Evolutionary conservation across 441 rosid species (phyloP), one percentile per base, ranked within the genome.

Genomic region (Aquilaria agallochum): DNA sequence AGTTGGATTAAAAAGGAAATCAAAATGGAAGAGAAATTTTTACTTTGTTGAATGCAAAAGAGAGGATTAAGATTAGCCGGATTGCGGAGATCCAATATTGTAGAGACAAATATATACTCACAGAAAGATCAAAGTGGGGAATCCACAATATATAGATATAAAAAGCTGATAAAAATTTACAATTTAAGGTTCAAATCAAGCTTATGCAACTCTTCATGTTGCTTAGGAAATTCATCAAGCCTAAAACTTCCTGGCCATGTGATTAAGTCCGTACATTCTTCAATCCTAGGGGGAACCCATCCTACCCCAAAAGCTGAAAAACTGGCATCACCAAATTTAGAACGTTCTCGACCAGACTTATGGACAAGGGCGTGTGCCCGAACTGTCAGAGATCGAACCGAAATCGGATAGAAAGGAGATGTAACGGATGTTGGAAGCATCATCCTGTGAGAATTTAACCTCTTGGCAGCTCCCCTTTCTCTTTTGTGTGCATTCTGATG

Each of bases 401-500:
- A 58, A 1, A 47, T 5, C 14, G 73, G 58, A 60, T 51, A 63
- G 62, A 68, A 71, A 5, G 79, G 73, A 36, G 45, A 53, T 8
- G 67, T 74, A 3, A 62, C 31, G 2, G 66, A 7, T 12, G 66
- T 10, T 6, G 65, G 20, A 70, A 75, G 55, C 79, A 69, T 76
- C 74, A 54, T 71, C 59, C 76, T 64, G 51, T 78, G 70, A 50
- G 76, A 68, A 2, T 79, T 74, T 50, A 59, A 81, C 57, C 77
- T 74, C 55, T 72, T 82, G 1, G 76, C 81, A n/a, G 73, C 81
- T 59, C 74, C 80, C 57, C 83, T 72, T 46, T 82, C 86, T 53
- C 81, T 60, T 60, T 78, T 76, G 65, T 82, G 86, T 36, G 87
- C 83, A 53, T 82, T 82, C 56, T 78, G 86, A 31, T 82, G 86